Evolutionary conservation across 768 basidiomycete species (phyloP).

Genomic region (Boletus coccyginus): DNA sequence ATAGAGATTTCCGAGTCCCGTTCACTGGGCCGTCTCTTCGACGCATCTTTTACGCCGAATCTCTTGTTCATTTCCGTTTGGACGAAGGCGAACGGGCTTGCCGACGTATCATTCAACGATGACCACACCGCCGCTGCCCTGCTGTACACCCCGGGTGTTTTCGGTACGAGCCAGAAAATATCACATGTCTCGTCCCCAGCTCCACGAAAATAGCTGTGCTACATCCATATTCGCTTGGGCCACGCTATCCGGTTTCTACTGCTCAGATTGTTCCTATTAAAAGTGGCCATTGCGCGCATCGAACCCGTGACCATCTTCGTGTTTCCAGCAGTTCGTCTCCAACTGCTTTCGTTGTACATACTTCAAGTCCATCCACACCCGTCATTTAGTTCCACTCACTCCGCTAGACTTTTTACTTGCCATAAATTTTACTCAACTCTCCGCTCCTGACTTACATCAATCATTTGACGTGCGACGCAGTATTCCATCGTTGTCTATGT

Average conservation of each 20-base stretch:
- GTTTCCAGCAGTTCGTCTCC: neutral
- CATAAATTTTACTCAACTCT: neutral
- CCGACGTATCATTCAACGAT: neutral
- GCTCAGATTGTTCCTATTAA: neutral
- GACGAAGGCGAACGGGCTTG: neutral
- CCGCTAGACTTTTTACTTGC: neutral
- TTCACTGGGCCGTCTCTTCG: conserved; percentile 7
- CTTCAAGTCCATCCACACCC: neutral
- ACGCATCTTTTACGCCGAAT: neutral
- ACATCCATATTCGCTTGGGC: neutral
- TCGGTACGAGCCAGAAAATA: neutral
- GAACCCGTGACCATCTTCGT: neutral
- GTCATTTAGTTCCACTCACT: neutral
- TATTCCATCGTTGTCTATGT: neutral
- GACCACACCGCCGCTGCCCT: neutral
- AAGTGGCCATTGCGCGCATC: neutral
- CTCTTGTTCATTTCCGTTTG: neutral
- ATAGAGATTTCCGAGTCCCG: conserved; percentile 2
- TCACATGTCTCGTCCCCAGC: neutral
- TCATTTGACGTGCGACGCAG: neutral
- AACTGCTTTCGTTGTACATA: conserved; percentile 4
- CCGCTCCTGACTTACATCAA: neutral
- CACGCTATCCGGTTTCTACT: neutral
- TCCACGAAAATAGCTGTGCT: neutral
- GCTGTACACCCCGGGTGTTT: neutral